Conservation (phyloP, 2,329 filamentous ascomycete species). For the Cercospora zeae-maydis region DNA sequence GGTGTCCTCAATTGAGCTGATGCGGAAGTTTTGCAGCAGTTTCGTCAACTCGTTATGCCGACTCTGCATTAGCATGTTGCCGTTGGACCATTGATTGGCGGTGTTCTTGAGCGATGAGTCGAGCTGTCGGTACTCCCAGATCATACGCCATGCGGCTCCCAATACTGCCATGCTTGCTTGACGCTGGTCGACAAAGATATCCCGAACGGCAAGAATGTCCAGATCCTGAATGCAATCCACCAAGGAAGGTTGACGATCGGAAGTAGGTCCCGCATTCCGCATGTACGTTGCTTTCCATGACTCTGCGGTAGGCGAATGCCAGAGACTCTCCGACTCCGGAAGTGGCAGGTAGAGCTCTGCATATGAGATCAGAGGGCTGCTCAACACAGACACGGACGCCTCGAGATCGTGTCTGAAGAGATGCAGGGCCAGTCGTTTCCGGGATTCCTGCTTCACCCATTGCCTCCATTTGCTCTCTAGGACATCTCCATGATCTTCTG, state of each 20-base stretch:
- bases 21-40: constrained; percentile 52
- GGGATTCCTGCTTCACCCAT: constrained; percentile 64
- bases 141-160: constrained; percentile 62
- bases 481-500: constrained; percentile 54
- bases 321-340: constrained; percentile 59
- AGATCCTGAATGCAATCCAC: constrained; percentile 58
- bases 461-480: constrained; percentile 63
- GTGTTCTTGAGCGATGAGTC: constrained; percentile 52
- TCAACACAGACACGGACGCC: constrained; percentile 63
- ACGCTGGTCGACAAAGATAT: constrained; percentile 54
- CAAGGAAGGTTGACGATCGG: constrained; percentile 49
- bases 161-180: constrained; percentile 59
- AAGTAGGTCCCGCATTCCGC: constrained; percentile 34
- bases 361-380: constrained; percentile 64
- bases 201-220: constrained; percentile 49
- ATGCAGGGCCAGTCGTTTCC: constrained; percentile 65
- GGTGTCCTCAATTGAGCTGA: constrained; percentile 38
- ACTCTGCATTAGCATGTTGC: constrained; percentile 44
- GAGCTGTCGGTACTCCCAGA: constrained; percentile 64
- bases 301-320: constrained; percentile 60
- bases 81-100: constrained; percentile 40
- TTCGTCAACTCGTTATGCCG: constrained; percentile 62
- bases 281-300: constrained; percentile 64
- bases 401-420: constrained; percentile 64
- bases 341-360: constrained; percentile 65